These are phyloP conservation scores for Eucalyptus marginata DNA, from an alignment of 345 rosid genomes.

Conservation along the genomic window DNA sequence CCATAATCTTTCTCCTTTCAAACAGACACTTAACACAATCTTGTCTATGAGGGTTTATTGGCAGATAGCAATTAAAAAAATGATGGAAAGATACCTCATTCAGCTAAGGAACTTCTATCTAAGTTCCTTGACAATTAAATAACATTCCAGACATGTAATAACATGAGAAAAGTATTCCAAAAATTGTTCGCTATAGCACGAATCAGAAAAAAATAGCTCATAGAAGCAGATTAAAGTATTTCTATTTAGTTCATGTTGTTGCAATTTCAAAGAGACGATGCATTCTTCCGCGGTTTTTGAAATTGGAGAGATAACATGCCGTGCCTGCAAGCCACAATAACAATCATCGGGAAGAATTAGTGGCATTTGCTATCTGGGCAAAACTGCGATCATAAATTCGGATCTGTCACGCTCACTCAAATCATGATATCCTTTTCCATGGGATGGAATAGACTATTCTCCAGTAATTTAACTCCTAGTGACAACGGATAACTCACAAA, in stretches of 20 bases:
- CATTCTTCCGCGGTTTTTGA: background rate
- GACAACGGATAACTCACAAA: background rate
- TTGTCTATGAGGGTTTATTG: background rate
- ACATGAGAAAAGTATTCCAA: background rate
- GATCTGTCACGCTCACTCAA: background rate
- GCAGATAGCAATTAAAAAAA: background rate
- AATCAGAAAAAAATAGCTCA: background rate
- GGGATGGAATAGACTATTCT: background rate
- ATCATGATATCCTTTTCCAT: background rate
- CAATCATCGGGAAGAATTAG: background rate
- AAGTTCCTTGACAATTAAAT: background rate
- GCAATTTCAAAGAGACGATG: background rate
- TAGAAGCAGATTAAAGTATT: background rate
- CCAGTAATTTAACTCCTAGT: background rate
- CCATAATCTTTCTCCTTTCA: background rate
- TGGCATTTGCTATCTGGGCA: background rate
- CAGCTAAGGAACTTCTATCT: background rate
- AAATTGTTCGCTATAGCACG: background rate
- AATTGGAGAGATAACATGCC: rapidly evolving
- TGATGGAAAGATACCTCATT: background rate
- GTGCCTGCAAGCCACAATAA: background rate
- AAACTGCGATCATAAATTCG: rapidly evolving
- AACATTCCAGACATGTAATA: background rate
- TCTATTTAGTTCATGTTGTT: rapidly evolving
- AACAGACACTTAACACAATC: background rate